Evolutionary conservation across 306 rosid species (phyloP), one percentile per base, ranked within the genome.

Genomic region (Begonia fuchsioides): DNA sequence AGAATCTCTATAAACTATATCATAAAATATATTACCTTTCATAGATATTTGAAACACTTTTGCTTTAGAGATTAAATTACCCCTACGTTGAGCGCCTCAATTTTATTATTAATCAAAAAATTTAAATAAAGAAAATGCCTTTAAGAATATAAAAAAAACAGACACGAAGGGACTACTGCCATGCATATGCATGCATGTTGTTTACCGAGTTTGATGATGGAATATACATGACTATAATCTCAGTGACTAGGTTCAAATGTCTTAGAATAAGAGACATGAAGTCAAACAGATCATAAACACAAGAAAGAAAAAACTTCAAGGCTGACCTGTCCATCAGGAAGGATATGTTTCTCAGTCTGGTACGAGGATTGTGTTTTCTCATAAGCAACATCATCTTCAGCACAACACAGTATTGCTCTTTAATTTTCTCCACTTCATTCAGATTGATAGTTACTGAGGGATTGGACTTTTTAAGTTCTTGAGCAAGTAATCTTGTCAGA

Each of bases 301-400:
- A 41, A 32, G 39, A 49, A 32, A 10, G 50, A 40, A 26, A 48
- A 46, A 43, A 47, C 43, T 9, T 15, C 52, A 38, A 17, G 55
- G 58, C 47, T 39, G 32, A 81, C 97, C 93, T 90, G 97, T 72
- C 97, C 97, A 67, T 90, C 97, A 44, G 97, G 97, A 64, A 90
- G 95, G 56, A 78, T 79, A 52, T 84, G 95, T 47, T 72, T 70
- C 76, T 90, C 97, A 47, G 67, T 52, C 54, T 73, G 82, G 58
- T 87, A 81, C 43, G 82, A 73, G 51, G 13, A 52, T 55, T 61
- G 59, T 38, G 65, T 76, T 71, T 90, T 81, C 32, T 51, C 76
- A 67, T 90, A 90, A 56, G 94, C 97, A 55, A 81, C 69, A 52
- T 81, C 95, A 52, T 90, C 97, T 66, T 84, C 97, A 61, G 84